Evolutionary conservation across 352 stramenopile genomes (phyloP), one percentile per base, ranked within the genome.

Genomic region (Globisporangium echinulatum): DNA sequence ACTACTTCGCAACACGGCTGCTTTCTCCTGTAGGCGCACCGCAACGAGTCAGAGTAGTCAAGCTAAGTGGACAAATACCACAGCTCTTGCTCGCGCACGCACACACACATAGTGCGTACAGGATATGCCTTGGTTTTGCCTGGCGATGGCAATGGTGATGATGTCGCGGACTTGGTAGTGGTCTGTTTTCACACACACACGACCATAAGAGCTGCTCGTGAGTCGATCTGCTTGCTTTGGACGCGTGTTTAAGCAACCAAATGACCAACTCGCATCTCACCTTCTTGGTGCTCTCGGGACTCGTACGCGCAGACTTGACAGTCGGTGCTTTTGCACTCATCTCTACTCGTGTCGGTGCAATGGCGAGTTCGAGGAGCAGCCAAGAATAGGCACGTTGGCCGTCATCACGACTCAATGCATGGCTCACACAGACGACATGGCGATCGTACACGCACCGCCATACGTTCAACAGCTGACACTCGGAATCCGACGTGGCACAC

Each of bases 1-100:
- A 5, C 51, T 25, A 46, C 33, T 9, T 37, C 38, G 37, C 37
- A 10, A 7, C 15, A n/a, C 7, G 8, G 48, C 17, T 11, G 15
- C 44, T 56, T 70, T 73, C 19, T 17, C 44, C 62, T 74, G 42
- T 13, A 25, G 3, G 13, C 40, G 52, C 9, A 4, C 19, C 19
- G 19, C 19, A 25, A 25, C 19, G 19, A 25, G 19, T 25, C 19
- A 25, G 19, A 25, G 19, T 2, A 25, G 19, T 25, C 19, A 25
- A 25, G 19, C 19, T 25, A 25, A 25, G 19, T 25, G 19, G 19
- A 25, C 19, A 25, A 25, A 2, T 25, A 25, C 19, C 19, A 25
- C 19, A 25, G 1, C 19, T 25, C 19, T 25, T 25, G 19, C 19
- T 25, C 19, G 44, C 3, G 13, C 5, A 36, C 48, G 17, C n/a